Base-by-base conservation (phyloP, 768 basidiomycete species). In the Pisolithus microcarpus region DNA sequence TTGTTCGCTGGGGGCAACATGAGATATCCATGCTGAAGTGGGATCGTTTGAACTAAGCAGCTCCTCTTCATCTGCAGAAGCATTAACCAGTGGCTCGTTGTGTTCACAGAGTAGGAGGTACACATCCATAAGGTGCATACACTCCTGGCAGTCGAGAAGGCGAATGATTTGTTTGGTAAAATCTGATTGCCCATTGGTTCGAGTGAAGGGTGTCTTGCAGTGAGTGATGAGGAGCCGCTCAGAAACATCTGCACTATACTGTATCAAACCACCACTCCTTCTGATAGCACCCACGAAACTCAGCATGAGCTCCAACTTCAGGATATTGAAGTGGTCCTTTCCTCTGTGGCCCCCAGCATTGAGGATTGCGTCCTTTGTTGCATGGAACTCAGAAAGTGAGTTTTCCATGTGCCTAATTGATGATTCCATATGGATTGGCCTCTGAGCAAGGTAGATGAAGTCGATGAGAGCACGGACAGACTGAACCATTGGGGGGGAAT, bases 161-260 rank as follows among this genome's bases (percentile, higher is more conserved):
- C 57, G 52, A n/a, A 63, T 65, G 31, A 74, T 68, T 52, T 74
- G 70, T 0, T 61, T 34, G 38, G 66, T 57, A 43, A 68, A 69
- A 19, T 65, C 49, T 6, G 62, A 21, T 59, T 72, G 13, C 52
- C 57, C 24, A 24, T 19, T 55, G 6, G 54, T 55, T 8, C 19
- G 58, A 28, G 18, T 59, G 48, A 52, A 65, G 52, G 67, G 67
- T 18, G 62, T 43, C 49, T 71, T 72, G 51, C 70, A 63, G 16
- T 63, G 50, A 3, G 54, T 59, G 50, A 69, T 68, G 38, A 39
- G 38, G 7, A 39, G 16, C 3, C 16, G 16, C 16, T 39, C 16
- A 3, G 38, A 7, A 8, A 62, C 52, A 57, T 75, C 66, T 0
- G 67, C 64, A 38, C 65, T 66, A 60, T 63, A 72, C 49, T 75